Conservation (phyloP, 495 filamentous ascomycete genomes). For the Neurospora sp. region DNA sequence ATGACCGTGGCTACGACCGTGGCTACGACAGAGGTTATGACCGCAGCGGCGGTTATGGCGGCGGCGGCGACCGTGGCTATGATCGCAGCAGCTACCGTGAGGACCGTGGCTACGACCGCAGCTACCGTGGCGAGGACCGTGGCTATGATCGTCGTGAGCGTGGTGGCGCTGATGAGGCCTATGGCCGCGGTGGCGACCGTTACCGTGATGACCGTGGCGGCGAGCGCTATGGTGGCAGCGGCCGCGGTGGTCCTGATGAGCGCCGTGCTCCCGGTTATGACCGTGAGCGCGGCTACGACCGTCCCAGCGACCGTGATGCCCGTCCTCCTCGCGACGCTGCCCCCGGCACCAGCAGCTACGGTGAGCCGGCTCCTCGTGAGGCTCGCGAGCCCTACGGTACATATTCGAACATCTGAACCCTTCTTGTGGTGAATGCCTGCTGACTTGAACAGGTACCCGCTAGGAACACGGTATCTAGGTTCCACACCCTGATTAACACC, state of each 20-base stretch:
- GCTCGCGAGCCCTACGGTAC: conserved; percentile 40
- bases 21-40: conserved; percentile 24
- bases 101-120: conserved; percentile 46
- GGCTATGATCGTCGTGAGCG: conserved; percentile 51
- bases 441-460: conserved; percentile 16
- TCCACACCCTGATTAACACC: neutral
- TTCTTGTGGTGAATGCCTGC: neutral
- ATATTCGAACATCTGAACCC: neutral
- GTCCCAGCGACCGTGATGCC: conserved; percentile 35
- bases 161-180: conserved; percentile 43
- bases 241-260: conserved; percentile 38
- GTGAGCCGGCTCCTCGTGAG: conserved; percentile 52
- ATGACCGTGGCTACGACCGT: conserved; percentile 33
- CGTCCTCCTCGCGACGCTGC: conserved; percentile 39
- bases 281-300: conserved; percentile 46
- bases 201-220: conserved; percentile 35
- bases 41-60: conserved; percentile 21
- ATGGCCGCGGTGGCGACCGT: conserved; percentile 36
- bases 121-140: conserved; percentile 41
- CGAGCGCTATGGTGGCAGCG: conserved; percentile 29
- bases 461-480: conserved; percentile 7
- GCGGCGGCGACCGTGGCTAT: conserved; percentile 41
- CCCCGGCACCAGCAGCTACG: conserved; percentile 40
- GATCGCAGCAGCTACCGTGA: conserved; percentile 31
- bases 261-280: conserved; percentile 45